Conservation (phyloP, 345 rosid genomes). For the Arabidopsis suecica region DNA sequence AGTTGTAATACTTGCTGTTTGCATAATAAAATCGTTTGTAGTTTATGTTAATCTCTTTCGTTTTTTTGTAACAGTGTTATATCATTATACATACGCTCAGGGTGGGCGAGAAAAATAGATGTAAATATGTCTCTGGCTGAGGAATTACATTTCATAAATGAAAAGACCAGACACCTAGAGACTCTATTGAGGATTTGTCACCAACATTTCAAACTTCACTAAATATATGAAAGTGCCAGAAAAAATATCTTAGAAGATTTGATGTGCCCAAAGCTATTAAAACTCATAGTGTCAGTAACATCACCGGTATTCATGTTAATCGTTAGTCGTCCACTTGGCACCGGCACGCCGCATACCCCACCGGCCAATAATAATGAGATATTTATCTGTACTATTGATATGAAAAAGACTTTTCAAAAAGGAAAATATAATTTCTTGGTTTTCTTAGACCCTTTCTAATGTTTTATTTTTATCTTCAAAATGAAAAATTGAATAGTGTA, state of each 20-base stretch:
- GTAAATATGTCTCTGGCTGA: neutral
- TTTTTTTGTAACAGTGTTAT: neutral
- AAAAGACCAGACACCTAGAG: no score
- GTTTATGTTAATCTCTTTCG: neutral
- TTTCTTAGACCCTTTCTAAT: neutral
- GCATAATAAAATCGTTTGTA: conserved; percentile 8
- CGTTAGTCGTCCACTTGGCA: neutral
- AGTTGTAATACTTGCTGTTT: neutral
- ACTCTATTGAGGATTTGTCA: no score
- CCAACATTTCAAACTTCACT: no score
- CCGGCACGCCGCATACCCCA: neutral
- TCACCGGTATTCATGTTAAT: no score
- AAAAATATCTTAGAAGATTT: no score
- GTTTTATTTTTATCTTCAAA: no score
- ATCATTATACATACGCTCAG: neutral
- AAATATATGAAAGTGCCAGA: no score
- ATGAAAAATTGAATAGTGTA: no score
- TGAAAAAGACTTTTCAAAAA: neutral
- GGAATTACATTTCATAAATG: neutral
- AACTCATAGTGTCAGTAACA: no score
- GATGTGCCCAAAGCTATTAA: no score
- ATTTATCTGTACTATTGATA: no score
- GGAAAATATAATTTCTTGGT: neutral
- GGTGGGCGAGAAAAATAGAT: no score
- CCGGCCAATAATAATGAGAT: neutral